Conservation (phyloP, 78 protist species). For the Dictyostelium brefeldianum region DNA sequence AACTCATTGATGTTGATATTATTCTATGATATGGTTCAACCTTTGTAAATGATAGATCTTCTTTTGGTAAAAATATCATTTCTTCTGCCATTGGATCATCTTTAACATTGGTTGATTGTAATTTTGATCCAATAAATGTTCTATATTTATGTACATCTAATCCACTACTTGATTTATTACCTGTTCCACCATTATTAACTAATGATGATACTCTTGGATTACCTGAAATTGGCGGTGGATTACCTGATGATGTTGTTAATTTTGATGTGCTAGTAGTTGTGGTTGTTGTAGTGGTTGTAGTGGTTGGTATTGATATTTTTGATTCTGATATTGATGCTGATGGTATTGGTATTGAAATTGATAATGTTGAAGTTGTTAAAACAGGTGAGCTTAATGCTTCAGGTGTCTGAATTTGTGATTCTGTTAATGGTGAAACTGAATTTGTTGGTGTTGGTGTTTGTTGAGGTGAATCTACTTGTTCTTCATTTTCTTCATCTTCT, state of each 20-base stretch:
- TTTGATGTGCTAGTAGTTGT: background rate
- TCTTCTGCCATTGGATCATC: constrained; percentile 28
- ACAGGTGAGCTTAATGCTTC: background rate
- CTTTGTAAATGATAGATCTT: background rate
- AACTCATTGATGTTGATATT: background rate
- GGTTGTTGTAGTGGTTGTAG: background rate
- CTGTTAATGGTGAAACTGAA: constrained; percentile 16
- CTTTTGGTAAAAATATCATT: constrained; percentile 39
- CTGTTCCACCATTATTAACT: constrained; percentile 19
- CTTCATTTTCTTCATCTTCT: background rate
- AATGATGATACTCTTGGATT: constrained; percentile 3
- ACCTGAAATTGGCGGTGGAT: constrained; percentile 8
- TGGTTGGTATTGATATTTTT: background rate
- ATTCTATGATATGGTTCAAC: constrained; percentile 19
- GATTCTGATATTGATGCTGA: no score
- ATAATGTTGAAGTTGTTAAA: constrained; percentile 2
- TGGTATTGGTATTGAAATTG: background rate
- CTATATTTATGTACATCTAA: constrained; percentile 46
- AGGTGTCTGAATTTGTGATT: constrained; percentile 4
- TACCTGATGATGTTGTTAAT: background rate
- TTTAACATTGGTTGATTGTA: background rate
- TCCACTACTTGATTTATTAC: background rate
- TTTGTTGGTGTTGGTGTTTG: background rate
- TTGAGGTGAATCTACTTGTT: background rate
- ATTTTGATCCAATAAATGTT: constrained; percentile 22